Base-by-base conservation (phyloP, 2,329 filamentous ascomycete genomes). In the Hymenoscyphus fructigenus region DNA sequence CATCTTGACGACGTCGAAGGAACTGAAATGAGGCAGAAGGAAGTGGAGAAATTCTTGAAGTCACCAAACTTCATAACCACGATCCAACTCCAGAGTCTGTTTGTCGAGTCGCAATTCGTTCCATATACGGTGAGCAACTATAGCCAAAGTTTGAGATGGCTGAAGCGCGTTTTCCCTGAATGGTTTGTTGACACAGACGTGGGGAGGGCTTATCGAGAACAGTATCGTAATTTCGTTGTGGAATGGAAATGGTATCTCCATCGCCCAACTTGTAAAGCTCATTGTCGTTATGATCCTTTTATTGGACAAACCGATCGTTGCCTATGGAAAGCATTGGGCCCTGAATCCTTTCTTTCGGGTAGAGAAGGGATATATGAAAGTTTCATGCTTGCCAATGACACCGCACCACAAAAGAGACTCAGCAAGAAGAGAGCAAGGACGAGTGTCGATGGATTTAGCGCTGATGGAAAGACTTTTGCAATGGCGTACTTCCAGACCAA, bases 361-460 rank as follows among this genome's bases (percentile, higher is more conserved):
- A 57, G 55, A 29, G 23, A 34, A 3, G 55, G 55, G 23, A 5
- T 6, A 32, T 57, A 57, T 29, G 55, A 57, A 29, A 57, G 55
- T 57, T 57, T 57, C 23, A 57, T 57, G 55, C 26, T 57, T 28
- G 55, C 55, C 32, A 29, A 57, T 32, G 55, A 57, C 12, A 7
- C 17, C 15, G 55, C 55, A 34, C 26, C 55, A 32, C 55, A 57
- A 34, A 57, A 57, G 28, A 28, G 55, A n/a, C 28, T 57, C 20
- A 29, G 28, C 20, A 57, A 34, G 23, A 57, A 57, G 23, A 57
- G n/a, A 6, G 26, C 26, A 57, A 14, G 26, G 10, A 7, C 17
- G 7, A 57, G 26, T n/a, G 14, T 29, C 26, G 55, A 57, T 57
- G 55, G 55, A n/a, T 57, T 57, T 57, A 34, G 55, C 26, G 17